phyloP scores from a whole-genome alignment of 805 yeast species.

The Cyberlindnera bimundalis region DNA sequence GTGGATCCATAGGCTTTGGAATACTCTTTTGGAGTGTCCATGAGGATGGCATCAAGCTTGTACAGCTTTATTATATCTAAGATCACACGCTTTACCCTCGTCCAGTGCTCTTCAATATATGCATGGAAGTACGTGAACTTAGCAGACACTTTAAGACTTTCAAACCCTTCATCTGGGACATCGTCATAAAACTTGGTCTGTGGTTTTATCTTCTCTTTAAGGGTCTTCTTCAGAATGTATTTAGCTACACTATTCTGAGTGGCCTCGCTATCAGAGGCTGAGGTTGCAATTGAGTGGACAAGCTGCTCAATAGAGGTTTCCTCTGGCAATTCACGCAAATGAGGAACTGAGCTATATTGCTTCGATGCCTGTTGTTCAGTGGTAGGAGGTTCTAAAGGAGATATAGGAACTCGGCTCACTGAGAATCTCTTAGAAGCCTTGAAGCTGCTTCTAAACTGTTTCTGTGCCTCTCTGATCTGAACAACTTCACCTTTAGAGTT shows the following conservation, averaged over 20 bases:
- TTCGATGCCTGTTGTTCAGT: neutral
- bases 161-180: neutral
- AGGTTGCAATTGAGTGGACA: neutral
- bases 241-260: neutral
- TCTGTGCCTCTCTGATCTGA: neutral
- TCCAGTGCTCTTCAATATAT: neutral
- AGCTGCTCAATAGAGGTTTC: neutral
- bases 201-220: neutral
- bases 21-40: neutral
- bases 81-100: neutral
- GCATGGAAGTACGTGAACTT: constrained; percentile 7
- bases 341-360: neutral
- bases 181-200: neutral
- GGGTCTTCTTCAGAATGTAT: neutral
- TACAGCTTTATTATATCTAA: neutral
- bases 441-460: neutral
- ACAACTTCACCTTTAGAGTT: constrained; percentile 5
- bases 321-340: neutral
- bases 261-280: neutral
- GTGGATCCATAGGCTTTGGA: neutral
- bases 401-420: neutral
- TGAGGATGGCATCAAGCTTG: neutral
- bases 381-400: neutral
- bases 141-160: neutral
- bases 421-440: neutral